phyloP scores from a whole-genome alignment of 208 protist genomes.

The Strigomonas oncopelti region DNA sequence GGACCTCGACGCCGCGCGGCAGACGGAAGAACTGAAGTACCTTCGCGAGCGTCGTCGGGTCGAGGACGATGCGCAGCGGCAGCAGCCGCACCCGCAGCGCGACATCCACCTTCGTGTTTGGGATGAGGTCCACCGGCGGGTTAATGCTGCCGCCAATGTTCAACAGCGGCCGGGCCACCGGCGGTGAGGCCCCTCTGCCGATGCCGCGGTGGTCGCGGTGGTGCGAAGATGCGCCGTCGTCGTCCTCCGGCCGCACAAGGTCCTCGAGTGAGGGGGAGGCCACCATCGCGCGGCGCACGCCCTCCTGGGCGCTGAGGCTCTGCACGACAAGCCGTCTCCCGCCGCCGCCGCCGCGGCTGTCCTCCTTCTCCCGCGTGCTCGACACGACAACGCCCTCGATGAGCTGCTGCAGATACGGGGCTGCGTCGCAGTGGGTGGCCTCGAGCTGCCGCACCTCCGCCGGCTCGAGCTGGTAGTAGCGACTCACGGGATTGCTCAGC shows the following conservation, averaged over 20 bases:
- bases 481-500: slow-evolving; percentile 19
- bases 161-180: slow-evolving; percentile 43
- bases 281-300: not conserved
- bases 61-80: slow-evolving; percentile 70
- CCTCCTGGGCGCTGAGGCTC: not conserved
- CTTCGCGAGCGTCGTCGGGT: slow-evolving; percentile 54
- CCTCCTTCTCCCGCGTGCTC: not conserved
- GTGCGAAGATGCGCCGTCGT: not conserved
- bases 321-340: slow-evolving; percentile 2
- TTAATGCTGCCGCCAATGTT: slow-evolving; percentile 52
- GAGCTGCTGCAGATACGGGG: slow-evolving; percentile 20
- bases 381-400: slow-evolving; percentile 27
- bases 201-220: no score
- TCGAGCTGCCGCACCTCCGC: not conserved
- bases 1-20: slow-evolving; percentile 59
- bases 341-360: not conserved
- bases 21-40: slow-evolving; percentile 62
- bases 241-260: slow-evolving; percentile 14
- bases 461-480: not conserved
- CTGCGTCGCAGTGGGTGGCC: not conserved
- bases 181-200: not conserved
- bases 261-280: slow-evolving; percentile 11
- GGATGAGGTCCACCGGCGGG: slow-evolving; percentile 61
- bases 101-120: slow-evolving; percentile 63
- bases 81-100: slow-evolving; percentile 64